Base-by-base conservation (phyloP, 1,284 basidiomycete species). In the Boletus semigastroideus region DNA sequence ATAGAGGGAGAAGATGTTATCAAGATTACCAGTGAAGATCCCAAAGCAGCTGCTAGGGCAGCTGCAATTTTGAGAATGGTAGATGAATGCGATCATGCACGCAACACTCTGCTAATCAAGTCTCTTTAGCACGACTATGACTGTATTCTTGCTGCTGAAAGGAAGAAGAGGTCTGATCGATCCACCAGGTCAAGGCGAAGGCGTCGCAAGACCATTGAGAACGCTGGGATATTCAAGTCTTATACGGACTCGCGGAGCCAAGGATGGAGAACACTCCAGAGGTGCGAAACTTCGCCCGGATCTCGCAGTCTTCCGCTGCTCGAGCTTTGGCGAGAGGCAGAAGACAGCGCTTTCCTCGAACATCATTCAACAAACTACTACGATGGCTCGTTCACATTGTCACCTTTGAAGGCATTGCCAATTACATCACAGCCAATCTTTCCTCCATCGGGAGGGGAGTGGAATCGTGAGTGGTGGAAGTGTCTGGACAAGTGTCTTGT, bases 41-140 rank as follows among this genome's bases (percentile, higher is more conserved):
- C 92, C 0, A 76, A 78, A 53, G 90, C 89, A 12, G 93, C 92
- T 42, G 92, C 92, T 7, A 75, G 90, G 43, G 92, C 92, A n/a
- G 92, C 90, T 19, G 93, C 92, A 0, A 93, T 95, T 56, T 74
- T 95, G 56, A 92, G 90, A 70, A 79, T 90, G 74, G 90, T 90
- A 50, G 34, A 61, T 37, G 78, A 66, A 27, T 22, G 28, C 16
- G 42, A 40, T 55, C 20, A 36, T 48, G 43, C 8, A 16, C 42
- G 9, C 43, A 33, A 5, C 13, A 13, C n/a, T 2, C 0, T 30
- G 42, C 38, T 44, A 46, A 48, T 54, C 42, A 40, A 51, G 7
- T 34, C 9, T 37, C 11, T 54, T n/a, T 58, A 92, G 90, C 85
- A 94, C 60, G 86, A 93, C 69, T 88, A 90, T 57, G 92, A 93